Conservation (phyloP, 306 rosid species). For the Prunus salicina region DNA sequence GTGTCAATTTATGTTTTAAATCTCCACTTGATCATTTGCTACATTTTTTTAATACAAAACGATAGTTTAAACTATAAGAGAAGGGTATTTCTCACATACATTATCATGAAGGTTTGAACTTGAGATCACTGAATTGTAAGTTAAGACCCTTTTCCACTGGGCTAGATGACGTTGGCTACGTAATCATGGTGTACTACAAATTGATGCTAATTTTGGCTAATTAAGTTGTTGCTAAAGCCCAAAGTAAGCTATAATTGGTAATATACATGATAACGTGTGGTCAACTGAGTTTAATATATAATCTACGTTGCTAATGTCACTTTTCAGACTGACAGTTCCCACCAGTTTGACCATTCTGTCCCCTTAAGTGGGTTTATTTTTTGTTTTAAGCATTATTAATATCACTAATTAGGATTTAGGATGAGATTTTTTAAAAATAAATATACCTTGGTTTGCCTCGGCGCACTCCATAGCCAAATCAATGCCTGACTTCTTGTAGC, state of each 20-base stretch:
- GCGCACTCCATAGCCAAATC: slow-evolving; percentile 59
- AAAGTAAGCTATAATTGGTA: background rate
- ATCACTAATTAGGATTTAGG: background rate
- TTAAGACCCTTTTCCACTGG: too few relatives aligned
- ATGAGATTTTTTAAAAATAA: background rate
- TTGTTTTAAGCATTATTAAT: background rate
- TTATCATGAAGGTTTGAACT: too few relatives aligned
- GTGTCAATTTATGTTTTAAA: background rate
- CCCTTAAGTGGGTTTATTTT: background rate
- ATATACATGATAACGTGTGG: background rate
- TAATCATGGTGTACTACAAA: background rate
- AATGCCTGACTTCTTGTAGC: slow-evolving; percentile 56
- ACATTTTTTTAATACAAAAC: background rate
- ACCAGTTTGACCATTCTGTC: slow-evolving; percentile 1
- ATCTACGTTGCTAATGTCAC: background rate
- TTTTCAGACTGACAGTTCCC: background rate
- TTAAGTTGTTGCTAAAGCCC: background rate
- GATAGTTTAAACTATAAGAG: too few relatives aligned
- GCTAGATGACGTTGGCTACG: too few relatives aligned
- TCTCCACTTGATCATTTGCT: background rate
- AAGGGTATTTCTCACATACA: too few relatives aligned
- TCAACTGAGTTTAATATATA: background rate
- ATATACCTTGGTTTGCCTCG: slow-evolving; percentile 48
- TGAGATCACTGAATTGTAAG: rapidly evolving
- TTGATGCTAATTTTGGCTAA: background rate